Base-by-base conservation (phyloP, 1,284 basidiomycete genomes). In the Thecaphora thlaspeos region DNA sequence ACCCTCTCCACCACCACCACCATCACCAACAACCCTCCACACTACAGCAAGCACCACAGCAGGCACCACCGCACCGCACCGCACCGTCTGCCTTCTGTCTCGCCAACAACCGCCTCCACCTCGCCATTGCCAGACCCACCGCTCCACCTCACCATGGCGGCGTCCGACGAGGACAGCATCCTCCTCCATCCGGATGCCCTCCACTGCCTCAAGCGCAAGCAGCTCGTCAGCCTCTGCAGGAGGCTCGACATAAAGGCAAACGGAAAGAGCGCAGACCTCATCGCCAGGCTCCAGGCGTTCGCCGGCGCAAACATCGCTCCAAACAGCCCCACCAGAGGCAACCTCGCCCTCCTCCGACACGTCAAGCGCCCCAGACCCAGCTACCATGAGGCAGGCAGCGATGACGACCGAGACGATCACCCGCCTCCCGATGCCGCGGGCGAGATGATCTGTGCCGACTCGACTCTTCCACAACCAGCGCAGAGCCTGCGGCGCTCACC, bases 121-220 rank as follows among this genome's bases (percentile, higher is more conserved):
- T n/a, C 14, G 17, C 17, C 37, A n/a, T 17, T n/a, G 7, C 37
- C 17, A 9, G 17, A 7, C 37, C 17, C 19, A 7, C 37, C 19
- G 8, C 37, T 39, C 37, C 37, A 7, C 37, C n/a, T 39, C 17
- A 18, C 22, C 39, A 40, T 21, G 22, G 22, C 26, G 7, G 22
- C n/a, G n/a, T n/a, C 19, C 39, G 22, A 46, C 18, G 51, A 51
- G 46, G 40, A 41, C 56, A 57, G 46, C 46, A 43, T 66, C 48
- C 55, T 68, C 3, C 54, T 70, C 39, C 62, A 62, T 12, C 64
- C 68, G 4, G 61, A 70, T 34, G 61, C 57, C 18, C 51, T 70
- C 18, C 68, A 63, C 47, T 65, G 65, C 45, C 64, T 70, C 46
- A 70, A 70, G 39, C 52, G 68, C 44, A 61, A 66, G 30, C 68